Evolutionary conservation across 257 asterid genomes (phyloP).

Genomic region (Petrea volubilis): DNA sequence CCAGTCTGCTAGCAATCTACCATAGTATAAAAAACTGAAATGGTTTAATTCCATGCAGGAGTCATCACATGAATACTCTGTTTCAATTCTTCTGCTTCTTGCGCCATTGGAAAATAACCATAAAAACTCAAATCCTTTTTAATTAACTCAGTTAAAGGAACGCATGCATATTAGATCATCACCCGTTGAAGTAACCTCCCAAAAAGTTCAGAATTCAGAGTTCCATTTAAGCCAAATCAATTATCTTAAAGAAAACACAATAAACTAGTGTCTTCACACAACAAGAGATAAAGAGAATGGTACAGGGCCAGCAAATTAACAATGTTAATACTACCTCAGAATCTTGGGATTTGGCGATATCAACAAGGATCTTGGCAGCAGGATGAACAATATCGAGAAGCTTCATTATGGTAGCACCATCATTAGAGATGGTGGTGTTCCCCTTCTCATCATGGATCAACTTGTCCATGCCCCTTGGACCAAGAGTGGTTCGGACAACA

Average conservation of each 20-base stretch:
- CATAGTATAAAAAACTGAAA: not conserved
- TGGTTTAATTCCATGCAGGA: not conserved
- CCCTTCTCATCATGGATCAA: constrained; percentile 99
- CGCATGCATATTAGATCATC: not conserved
- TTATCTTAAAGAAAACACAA: not conserved
- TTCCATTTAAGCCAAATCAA: not conserved
- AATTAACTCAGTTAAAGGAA: not conserved
- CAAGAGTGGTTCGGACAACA: constrained; percentile 89
- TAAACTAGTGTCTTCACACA: not conserved
- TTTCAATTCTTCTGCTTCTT: not conserved
- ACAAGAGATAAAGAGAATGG: not conserved
- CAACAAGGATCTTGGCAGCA: constrained; percentile 97
- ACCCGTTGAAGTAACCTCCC: not conserved
- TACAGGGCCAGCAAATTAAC: not conserved
- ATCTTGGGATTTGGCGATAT: constrained; percentile 98
- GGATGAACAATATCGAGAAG: constrained; percentile 98
- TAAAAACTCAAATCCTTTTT: not conserved
- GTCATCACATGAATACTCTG: not conserved
- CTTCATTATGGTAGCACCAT: constrained; percentile 98
- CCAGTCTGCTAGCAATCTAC: not conserved
- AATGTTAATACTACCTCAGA: constrained; percentile 64
- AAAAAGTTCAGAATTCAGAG: not conserved
- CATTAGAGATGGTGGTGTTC: constrained; percentile 92
- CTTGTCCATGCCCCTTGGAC: constrained; percentile 99
- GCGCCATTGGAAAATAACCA: not conserved